Evolutionary conservation across 148 eudicot genomes (phyloP).

Genomic region (Rhododendron mucronatum): DNA sequence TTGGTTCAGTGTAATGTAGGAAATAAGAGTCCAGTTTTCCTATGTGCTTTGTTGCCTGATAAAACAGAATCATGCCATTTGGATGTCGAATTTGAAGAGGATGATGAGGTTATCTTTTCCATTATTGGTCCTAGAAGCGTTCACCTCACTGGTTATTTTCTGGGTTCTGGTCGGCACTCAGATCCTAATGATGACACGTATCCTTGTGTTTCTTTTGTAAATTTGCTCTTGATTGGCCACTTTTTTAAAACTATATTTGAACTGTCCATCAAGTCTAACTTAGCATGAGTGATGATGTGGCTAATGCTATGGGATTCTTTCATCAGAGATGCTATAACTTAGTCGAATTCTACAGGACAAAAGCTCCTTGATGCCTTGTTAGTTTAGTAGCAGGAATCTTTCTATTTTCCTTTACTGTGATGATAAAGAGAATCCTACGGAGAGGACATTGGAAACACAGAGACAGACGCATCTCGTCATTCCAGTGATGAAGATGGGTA

Average conservation of each 20-base stretch:
- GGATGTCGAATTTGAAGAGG: conserved; percentile 84
- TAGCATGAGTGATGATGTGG: not conserved
- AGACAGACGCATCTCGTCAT: conserved; percentile 38
- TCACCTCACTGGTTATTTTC: conserved; percentile 70
- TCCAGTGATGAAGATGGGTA: conserved; percentile 60
- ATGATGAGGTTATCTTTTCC: conserved; percentile 71
- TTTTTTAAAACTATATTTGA: not conserved
- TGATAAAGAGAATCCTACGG: conserved; percentile 68
- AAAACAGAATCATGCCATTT: conserved; percentile 67
- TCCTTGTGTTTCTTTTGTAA: conserved; percentile 36
- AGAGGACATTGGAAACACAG: conserved; percentile 67
- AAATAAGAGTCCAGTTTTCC: conserved; percentile 67
- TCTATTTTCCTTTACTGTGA: conserved; percentile 35
- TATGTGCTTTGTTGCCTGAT: conserved; percentile 72
- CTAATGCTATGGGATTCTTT: not conserved
- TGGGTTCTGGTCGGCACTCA: conserved; percentile 21
- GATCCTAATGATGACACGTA: conserved; percentile 56
- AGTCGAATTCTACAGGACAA: not conserved
- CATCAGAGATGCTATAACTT: not conserved
- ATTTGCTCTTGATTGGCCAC: not conserved
- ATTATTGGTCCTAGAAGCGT: conserved; percentile 81
- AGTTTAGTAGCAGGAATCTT: not conserved
- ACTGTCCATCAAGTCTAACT: not conserved
- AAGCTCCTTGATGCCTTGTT: not conserved
- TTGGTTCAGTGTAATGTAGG: conserved; percentile 87